Evolutionary conservation across 805 yeast species (phyloP), one percentile per base, ranked within the genome.

Genomic region (Saccharomycopsis olivae): DNA sequence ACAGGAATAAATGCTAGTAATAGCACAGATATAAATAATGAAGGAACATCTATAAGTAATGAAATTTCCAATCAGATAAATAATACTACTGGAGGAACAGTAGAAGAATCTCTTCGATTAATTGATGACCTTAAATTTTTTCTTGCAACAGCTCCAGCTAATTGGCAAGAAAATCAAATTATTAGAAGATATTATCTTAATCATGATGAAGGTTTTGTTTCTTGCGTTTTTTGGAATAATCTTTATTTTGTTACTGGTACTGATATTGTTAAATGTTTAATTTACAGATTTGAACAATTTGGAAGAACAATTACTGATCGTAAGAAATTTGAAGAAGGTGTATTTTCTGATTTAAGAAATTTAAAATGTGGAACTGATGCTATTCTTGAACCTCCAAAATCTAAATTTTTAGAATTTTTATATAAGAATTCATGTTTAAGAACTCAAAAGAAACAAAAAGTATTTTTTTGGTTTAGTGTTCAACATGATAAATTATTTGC

Each of bases 381-480:
- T 11, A 71, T 85, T 3, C 64, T 89, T 43, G 97, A 89, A 56
- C 75, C 73, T 35, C 95, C 97, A 13, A 76, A 83, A 54, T 84
- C 95, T 0, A 78, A 76, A 27, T 87, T 89, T 55, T 65, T 89
- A 44, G 82, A 80, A 47, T 87, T 89, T 52, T 64, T 89, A 20
- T 86, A 82, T 60, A 82, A 79, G 53, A 84, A 89, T 56, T 76
- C 78, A 48, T 89, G 97, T 55, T 66, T 89, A 19, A 70, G 95
- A 51, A 89, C 98, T 0, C 96, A 89, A 53, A 89, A 89, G 69
- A 89, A 92, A 54, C 98, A 89, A 57, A 89, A 92, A 55, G 96
- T 89, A 32, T 89, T 89, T 56, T 86, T 81, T 58, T 92, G 97
- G 97, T 87, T 83, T 57, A 81, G 88, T 54, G 96, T 92, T 8